A percentile compares a stretch with the other conserved stretches of the same genome.
Conservation (phyloP, 768 basidiomycete species). For the Tremella yokohamensis region DNA sequence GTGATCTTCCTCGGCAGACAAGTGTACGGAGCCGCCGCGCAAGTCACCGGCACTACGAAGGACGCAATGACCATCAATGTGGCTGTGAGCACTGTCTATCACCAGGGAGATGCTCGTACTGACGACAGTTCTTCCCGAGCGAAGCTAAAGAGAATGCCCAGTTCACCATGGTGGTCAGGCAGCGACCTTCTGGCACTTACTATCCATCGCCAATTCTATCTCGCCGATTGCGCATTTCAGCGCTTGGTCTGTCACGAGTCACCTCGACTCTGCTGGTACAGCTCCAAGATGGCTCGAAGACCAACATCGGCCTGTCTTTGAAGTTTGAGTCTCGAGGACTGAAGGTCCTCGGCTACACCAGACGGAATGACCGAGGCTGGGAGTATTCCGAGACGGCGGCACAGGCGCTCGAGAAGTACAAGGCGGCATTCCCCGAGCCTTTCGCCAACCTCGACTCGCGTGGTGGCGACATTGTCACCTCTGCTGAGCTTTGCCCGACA, state of each 20-base stretch:
- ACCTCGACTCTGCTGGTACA: slow-evolving; percentile 91
- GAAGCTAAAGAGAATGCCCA: slow-evolving; percentile 74
- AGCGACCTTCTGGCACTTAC: slow-evolving; percentile 60
- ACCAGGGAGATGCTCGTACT: slow-evolving; percentile 52
- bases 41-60: slow-evolving; percentile 71
- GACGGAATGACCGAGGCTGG: slow-evolving; percentile 79
- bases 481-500: slow-evolving; percentile 61
- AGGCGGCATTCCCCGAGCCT: slow-evolving; percentile 79
- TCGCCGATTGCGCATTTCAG: slow-evolving; percentile 68
- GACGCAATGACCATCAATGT: slow-evolving; percentile 73
- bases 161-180: slow-evolving; percentile 67
- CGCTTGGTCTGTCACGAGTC: slow-evolving; percentile 79
- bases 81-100: slow-evolving; percentile 51
- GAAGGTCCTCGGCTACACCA: slow-evolving; percentile 89
- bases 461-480: slow-evolving; percentile 72
- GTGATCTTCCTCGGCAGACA: slow-evolving; percentile 95
- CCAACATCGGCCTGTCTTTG: slow-evolving; percentile 85
- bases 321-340: slow-evolving; percentile 92
- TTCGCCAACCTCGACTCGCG: slow-evolving; percentile 67
- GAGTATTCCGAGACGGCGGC: slow-evolving; percentile 88
- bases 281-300: slow-evolving; percentile 69
- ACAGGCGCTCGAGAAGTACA: slow-evolving; percentile 76
- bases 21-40: slow-evolving; percentile 92
- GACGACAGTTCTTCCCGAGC: slow-evolving; percentile 68
- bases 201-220: slow-evolving; percentile 74